Percentiles rank a stretch among this genome's conserved stretches.
phyloP scores from a whole-genome alignment of 192 early-diverging fungal genomes.

The Coemansia umbellata region DNA sequence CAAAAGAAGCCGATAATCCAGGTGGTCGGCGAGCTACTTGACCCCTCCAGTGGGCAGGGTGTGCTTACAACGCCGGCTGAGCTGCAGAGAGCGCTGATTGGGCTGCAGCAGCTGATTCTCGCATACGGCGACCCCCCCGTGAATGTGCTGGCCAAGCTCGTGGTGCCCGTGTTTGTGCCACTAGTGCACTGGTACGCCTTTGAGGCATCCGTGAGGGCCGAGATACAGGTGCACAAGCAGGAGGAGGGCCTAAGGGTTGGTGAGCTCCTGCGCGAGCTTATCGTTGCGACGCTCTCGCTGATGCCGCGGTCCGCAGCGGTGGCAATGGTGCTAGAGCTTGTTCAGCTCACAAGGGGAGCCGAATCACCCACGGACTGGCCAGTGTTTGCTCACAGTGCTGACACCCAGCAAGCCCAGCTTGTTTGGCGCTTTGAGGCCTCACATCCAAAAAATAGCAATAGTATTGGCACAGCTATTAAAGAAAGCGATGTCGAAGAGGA shows the following conservation, averaged over 20 bases:
- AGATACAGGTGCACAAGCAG: constrained; percentile 17
- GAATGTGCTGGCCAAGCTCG: constrained; percentile 52
- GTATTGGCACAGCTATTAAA: too few species aligned
- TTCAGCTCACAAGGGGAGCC: constrained; percentile 26
- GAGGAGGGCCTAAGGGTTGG: constrained; percentile 40
- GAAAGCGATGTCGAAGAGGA: too few species aligned
- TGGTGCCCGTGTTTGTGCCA: constrained; percentile 51
- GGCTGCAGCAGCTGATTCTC: constrained; percentile 56
- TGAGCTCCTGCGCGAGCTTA: constrained; percentile 41
- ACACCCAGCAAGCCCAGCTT: neutral
- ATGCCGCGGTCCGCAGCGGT: constrained; percentile 23
- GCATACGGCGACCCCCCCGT: constrained; percentile 54
- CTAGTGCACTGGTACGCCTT: constrained; percentile 59
- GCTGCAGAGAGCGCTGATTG: constrained; percentile 42
- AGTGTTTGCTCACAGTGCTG: constrained; percentile 18
- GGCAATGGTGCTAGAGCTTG: constrained; percentile 13
- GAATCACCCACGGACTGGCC: constrained; percentile 25
- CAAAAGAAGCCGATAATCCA: constrained; percentile 26
- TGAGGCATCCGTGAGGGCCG: constrained; percentile 15
- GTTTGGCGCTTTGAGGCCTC: constrained; percentile 1
- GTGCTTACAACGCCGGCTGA: constrained; percentile 42
- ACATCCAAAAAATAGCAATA: too few species aligned
- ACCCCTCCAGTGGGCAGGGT: neutral
- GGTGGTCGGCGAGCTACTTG: neutral
- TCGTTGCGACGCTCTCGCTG: constrained; percentile 8